A percentile compares a stretch with the other conserved stretches of the same genome.
phyloP scores from a whole-genome alignment of 345 rosid genomes.

The Barbarea vulgaris region DNA sequence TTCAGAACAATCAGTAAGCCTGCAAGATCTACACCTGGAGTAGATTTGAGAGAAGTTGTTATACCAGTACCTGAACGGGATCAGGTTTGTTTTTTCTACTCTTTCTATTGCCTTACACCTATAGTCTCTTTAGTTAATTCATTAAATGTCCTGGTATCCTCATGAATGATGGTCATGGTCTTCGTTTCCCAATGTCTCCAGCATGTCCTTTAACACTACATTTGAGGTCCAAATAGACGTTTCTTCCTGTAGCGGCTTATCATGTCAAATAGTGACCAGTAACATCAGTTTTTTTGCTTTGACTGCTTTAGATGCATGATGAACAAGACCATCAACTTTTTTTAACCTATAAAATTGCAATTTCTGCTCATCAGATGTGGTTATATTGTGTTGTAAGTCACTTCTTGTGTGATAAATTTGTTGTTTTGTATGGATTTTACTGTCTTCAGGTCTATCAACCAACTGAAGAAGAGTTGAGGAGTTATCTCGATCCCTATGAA shows the following conservation, averaged over 20 bases:
- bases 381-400: background rate
- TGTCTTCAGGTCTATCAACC: slow-evolving; percentile 88
- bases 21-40: slow-evolving; percentile 73
- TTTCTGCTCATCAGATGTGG: slow-evolving; percentile 11
- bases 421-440: background rate
- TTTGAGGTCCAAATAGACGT: slow-evolving; percentile 5
- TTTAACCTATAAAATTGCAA: slow-evolving; percentile 5
- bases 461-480: slow-evolving; percentile 94
- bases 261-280: background rate
- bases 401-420: slow-evolving; percentile 8
- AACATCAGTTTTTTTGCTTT: background rate
- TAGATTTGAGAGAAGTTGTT: slow-evolving; percentile 74
- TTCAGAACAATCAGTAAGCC: slow-evolving; percentile 81
- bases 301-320: slow-evolving; percentile 23
- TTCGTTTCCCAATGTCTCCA: background rate
- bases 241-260: slow-evolving; percentile 9
- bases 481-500: slow-evolving; percentile 93
- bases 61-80: slow-evolving; percentile 80
- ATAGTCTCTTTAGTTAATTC: slow-evolving; percentile 10
- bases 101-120: slow-evolving; percentile 1
- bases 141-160: background rate
- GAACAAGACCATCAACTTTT: slow-evolving; percentile 13
- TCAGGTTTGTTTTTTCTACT: slow-evolving; percentile 61
- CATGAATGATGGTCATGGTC: slow-evolving; percentile 15
- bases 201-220: background rate